Evolutionary conservation across 768 basidiomycete genomes (phyloP).

Genomic region (Rhodosporidiobolus sp.): DNA sequence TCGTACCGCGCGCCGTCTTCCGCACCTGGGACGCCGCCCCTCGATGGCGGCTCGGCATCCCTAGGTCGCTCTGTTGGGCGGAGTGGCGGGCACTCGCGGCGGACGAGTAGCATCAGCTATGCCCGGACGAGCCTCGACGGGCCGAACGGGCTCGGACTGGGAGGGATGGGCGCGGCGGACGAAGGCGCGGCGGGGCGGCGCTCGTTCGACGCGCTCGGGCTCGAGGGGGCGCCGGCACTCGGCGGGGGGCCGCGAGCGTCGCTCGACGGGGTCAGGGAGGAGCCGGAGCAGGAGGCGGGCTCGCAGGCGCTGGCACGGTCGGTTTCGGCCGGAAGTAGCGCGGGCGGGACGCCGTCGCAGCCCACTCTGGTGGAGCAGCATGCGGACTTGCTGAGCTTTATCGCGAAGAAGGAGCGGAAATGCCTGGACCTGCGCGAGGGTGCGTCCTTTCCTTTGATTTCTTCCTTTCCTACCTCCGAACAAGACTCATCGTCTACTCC

Average conservation of each 20-base stretch:
- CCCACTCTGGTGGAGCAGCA: conserved; percentile 38
- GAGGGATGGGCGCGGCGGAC: background rate
- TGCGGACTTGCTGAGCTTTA: conserved; percentile 41
- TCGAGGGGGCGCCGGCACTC: too few relatives aligned
- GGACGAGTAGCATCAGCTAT: conserved; percentile 18
- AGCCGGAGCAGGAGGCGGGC: background rate
- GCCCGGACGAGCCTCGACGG: background rate
- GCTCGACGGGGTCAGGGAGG: background rate
- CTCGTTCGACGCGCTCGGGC: background rate
- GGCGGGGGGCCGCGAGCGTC: background rate
- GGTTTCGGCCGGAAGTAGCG: background rate
- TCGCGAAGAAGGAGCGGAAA: conserved; percentile 45
- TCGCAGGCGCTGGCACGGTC: background rate
- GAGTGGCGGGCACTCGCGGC: background rate
- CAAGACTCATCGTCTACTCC: background rate
- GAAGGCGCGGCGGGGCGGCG: background rate
- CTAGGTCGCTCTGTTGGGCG: background rate
- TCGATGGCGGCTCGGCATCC: too few relatives aligned
- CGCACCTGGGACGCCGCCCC: background rate
- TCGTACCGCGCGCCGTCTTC: background rate
- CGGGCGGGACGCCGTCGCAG: background rate
- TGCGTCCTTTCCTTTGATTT: conserved; percentile 10
- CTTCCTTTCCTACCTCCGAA: background rate
- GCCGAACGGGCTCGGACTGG: background rate
- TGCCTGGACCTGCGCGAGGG: conserved; percentile 44